Percentiles rank a stretch among this genome's conserved stretches.
phyloP scores from a whole-genome alignment of 352 stramenopile genomes.

The Phytophthora pini region DNA sequence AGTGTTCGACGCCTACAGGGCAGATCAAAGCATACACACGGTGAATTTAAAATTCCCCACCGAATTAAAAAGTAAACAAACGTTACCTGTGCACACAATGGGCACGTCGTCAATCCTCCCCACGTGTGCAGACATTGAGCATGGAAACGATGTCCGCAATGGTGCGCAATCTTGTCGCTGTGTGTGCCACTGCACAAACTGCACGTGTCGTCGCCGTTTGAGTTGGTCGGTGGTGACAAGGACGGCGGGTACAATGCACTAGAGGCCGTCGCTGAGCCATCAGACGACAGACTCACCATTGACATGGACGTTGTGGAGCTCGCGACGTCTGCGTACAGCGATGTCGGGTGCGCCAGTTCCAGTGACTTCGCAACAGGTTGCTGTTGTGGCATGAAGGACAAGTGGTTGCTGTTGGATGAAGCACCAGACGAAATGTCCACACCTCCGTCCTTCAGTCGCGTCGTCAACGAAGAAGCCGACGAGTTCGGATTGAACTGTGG shows the following conservation, averaged over 20 bases:
- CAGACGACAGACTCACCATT: slow-evolving; percentile 38
- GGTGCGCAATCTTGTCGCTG: slow-evolving; percentile 57
- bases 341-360: slow-evolving; percentile 32
- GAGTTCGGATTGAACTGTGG: slow-evolving; percentile 35
- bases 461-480: slow-evolving; percentile 33
- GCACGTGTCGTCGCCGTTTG: slow-evolving; percentile 41
- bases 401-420: slow-evolving; percentile 36
- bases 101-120: slow-evolving; percentile 61
- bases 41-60: slow-evolving; percentile 9
- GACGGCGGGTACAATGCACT: slow-evolving; percentile 41
- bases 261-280: slow-evolving; percentile 32
- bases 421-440: slow-evolving; percentile 37
- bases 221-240: slow-evolving; percentile 22
- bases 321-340: slow-evolving; percentile 41
- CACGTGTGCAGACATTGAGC: slow-evolving; percentile 67
- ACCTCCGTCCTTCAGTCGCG: slow-evolving; percentile 39
- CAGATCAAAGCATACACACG: slow-evolving; percentile 9
- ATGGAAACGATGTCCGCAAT: slow-evolving; percentile 80
- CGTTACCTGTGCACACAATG: slow-evolving; percentile 56
- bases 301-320: slow-evolving; percentile 41
- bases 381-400: slow-evolving; percentile 43
- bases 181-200: slow-evolving; percentile 51
- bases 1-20: slow-evolving; percentile 37
- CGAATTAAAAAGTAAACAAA: slow-evolving; percentile 2
- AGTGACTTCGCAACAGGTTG: slow-evolving; percentile 29